phyloP scores from a whole-genome alignment of 345 rosid genomes.

The Gossypium ekmanianum region DNA sequence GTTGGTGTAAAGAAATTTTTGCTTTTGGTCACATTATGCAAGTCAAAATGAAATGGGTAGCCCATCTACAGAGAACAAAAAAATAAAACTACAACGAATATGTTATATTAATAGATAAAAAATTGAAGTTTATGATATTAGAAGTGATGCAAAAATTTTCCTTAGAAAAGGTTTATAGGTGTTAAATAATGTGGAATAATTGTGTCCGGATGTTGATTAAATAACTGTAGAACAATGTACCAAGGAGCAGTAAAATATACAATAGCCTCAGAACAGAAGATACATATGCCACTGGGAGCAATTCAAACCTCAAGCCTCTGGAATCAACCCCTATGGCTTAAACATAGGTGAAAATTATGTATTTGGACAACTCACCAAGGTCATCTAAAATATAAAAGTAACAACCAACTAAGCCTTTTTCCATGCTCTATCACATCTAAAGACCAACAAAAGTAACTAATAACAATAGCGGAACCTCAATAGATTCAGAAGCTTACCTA shows the following conservation, averaged over 20 bases:
- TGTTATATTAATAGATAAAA: background rate
- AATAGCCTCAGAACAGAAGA: background rate
- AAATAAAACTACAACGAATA: background rate
- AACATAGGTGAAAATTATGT: background rate
- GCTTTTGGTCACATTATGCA: background rate
- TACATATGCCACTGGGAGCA: background rate
- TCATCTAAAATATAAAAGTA: constrained; percentile 2
- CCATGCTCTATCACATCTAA: background rate
- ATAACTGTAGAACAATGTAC: background rate
- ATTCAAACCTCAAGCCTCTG: background rate
- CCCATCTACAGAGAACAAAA: background rate
- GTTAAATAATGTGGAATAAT: background rate
- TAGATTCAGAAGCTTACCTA: constrained; percentile 45
- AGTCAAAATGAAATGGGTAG: background rate
- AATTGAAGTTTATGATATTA: background rate
- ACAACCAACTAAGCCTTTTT: background rate
- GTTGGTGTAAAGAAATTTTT: background rate
- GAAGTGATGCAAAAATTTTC: background rate
- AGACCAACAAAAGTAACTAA: background rate
- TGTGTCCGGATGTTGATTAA: background rate
- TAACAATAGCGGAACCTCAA: constrained; percentile 1
- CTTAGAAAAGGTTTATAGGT: background rate
- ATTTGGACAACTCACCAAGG: constrained; percentile 5
- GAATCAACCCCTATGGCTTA: background rate
- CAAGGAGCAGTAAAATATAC: background rate